Conservation (phyloP, 257 asterid genomes). For the Gentiana macrophylla region DNA sequence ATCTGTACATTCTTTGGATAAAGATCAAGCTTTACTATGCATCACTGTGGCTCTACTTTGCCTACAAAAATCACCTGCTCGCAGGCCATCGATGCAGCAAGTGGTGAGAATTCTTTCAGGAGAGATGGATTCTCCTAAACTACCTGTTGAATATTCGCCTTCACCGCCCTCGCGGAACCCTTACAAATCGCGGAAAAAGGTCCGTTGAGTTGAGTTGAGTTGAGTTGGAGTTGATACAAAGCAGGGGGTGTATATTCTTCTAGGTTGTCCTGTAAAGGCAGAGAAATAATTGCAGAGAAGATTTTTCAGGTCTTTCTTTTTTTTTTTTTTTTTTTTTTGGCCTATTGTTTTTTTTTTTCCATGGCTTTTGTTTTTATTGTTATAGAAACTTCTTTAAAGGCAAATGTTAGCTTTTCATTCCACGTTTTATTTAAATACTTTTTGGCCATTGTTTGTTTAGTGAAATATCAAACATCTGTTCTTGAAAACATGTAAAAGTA, state of each 20-base stretch:
- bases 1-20: slow-evolving; percentile 34
- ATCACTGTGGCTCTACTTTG: slow-evolving; percentile 76
- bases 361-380: no score
- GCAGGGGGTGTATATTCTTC: background rate
- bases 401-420: no score
- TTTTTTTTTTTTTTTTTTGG: background rate
- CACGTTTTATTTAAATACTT: no score
- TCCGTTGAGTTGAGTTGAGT: slow-evolving; percentile 35
- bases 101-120: slow-evolving; percentile 70
- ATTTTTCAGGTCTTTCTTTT: background rate
- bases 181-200: slow-evolving; percentile 52
- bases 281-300: background rate
- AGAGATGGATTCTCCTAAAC: slow-evolving; percentile 49
- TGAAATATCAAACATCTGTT: no score
- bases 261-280: background rate
- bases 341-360: no score
- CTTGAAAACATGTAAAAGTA: no score
- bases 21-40: slow-evolving; percentile 65
- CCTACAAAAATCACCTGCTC: slow-evolving; percentile 70
- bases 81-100: slow-evolving; percentile 83
- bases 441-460: no score
- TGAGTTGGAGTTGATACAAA: slow-evolving; percentile 8
- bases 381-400: no score
- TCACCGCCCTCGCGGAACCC: slow-evolving; percentile 60
- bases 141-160: slow-evolving; percentile 74